Base-by-base conservation (phyloP, 148 eudicot genomes). In the Suaeda aralocaspica region DNA sequence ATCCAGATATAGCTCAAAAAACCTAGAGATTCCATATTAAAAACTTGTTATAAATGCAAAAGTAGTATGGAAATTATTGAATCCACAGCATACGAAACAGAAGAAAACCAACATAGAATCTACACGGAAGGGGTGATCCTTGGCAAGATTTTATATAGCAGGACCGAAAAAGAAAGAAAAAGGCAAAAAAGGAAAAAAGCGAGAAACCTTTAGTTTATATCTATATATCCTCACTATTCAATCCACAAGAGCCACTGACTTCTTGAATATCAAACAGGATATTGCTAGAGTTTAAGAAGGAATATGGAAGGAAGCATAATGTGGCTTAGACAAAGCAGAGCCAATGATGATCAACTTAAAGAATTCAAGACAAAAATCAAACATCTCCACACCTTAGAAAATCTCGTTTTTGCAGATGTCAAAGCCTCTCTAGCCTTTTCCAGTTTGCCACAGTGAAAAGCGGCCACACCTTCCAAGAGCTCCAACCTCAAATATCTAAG, bases 391-490 rank as follows among this genome's bases (percentile, higher is more conserved):
- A 90, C 98, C 94, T 87, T 89, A 33, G 77, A 76, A 67, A 50
- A 84, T 72, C 78, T 93, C 39, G 83, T 68, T 78, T 88, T 86
- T 25, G 96, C 96, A 74, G 94, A 77, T 26, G 78, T 82, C 67
- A 93, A 74, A 15, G 82, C 75, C 50, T 70, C 68, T 80, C 84
- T 83, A 31, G 90, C 76, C 75, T 88, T 90, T 67, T 80, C 88
- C 45, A 85, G 58, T 68, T 82, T 82, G 66, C 96, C 89, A 78
- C 74, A 73, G 73, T 93, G 96, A 80, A 86, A 93, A 25, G 98
- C 95, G 48, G 92, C 89, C 50, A 93, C 88, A 63, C 94, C 95
- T 88, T 93, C 96, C 71, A 93, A 66, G 21, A 93, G 82, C 76
- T 93, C 96, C 84, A 93, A 72, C 80, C 98, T 86, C 85, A 90